Percentiles rank a stretch among this genome's conserved stretches.
Evolutionary conservation across 345 rosid species (phyloP).

Genomic region (Lepidium didymum): DNA sequence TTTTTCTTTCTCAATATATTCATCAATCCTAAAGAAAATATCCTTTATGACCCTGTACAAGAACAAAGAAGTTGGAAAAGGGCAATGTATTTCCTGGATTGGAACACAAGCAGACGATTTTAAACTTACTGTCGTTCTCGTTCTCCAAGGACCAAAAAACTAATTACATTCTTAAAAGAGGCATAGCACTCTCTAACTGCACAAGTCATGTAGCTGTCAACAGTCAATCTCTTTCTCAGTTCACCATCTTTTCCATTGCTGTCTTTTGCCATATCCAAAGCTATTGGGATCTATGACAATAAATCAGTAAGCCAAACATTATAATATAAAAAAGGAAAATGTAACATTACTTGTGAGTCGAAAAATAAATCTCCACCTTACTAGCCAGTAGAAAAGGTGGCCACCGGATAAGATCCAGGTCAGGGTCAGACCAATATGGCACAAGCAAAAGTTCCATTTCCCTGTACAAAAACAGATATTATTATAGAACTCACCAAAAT

Average conservation of each 20-base stretch:
- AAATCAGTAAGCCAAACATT: background rate
- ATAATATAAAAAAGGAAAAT: background rate
- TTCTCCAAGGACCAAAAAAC: slow-evolving; percentile 38
- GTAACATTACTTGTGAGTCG: background rate
- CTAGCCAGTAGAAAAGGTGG: slow-evolving; percentile 59
- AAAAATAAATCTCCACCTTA: slow-evolving; percentile 33
- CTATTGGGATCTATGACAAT: slow-evolving; percentile 45
- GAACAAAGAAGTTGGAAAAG: slow-evolving; percentile 1
- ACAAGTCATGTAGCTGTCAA: slow-evolving; percentile 49
- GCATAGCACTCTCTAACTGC: slow-evolving; percentile 52
- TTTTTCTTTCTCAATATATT: slow-evolving; percentile 22
- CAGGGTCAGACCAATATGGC: slow-evolving; percentile 50
- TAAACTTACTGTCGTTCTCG: slow-evolving; percentile 39
- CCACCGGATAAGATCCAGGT: slow-evolving; percentile 45
- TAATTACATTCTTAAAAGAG: slow-evolving; percentile 41
- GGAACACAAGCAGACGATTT: background rate
- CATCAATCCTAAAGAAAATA: slow-evolving; percentile 50
- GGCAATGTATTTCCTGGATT: background rate
- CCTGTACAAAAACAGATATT: slow-evolving; percentile 25
- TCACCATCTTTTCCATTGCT: slow-evolving; percentile 46
- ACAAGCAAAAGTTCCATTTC: slow-evolving; percentile 52
- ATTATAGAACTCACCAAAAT: background rate
- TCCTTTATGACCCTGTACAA: slow-evolving; percentile 48
- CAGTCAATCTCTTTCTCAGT: slow-evolving; percentile 39
- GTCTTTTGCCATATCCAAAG: slow-evolving; percentile 62